Evolutionary conservation across 352 stramenopile genomes (phyloP).

Genomic region (Aphanomyces cochlioides): DNA sequence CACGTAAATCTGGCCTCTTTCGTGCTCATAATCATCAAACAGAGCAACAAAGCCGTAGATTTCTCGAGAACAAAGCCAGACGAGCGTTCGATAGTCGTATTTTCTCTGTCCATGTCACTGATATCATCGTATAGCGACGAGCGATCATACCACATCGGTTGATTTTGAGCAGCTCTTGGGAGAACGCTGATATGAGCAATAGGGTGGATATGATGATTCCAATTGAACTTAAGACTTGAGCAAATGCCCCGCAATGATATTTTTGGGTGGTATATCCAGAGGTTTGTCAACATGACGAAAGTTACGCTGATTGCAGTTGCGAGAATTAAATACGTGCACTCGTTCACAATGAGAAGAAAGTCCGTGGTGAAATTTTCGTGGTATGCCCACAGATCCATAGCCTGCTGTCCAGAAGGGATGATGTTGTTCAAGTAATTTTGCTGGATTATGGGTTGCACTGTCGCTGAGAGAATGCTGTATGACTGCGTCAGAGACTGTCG

Average conservation of each 20-base stretch:
- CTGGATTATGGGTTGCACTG: not conserved
- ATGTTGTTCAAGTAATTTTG: not conserved
- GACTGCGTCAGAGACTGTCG: not conserved
- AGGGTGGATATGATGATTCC: not conserved
- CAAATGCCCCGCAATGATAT: too few species aligned
- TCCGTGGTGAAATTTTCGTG: conserved; percentile 14
- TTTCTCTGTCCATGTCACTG: too few species aligned
- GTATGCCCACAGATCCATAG: conserved; percentile 14
- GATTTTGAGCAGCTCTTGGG: not conserved
- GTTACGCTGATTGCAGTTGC: not conserved
- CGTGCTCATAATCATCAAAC: too few species aligned
- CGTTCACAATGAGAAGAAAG: not conserved
- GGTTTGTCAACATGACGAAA: not conserved
- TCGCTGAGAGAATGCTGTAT: not conserved
- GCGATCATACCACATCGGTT: too few species aligned
- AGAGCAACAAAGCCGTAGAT: too few species aligned
- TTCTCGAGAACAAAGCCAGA: too few species aligned
- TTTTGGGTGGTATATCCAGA: not conserved
- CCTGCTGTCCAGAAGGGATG: not conserved
- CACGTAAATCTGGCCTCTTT: not conserved
- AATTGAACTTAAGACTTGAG: not conserved
- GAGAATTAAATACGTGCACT: conserved; percentile 7
- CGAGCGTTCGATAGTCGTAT: too few species aligned
- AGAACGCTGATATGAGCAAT: not conserved
- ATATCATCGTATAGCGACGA: too few species aligned